phyloP scores from a whole-genome alignment of 257 asterid species.

The Solanum rostratum region DNA sequence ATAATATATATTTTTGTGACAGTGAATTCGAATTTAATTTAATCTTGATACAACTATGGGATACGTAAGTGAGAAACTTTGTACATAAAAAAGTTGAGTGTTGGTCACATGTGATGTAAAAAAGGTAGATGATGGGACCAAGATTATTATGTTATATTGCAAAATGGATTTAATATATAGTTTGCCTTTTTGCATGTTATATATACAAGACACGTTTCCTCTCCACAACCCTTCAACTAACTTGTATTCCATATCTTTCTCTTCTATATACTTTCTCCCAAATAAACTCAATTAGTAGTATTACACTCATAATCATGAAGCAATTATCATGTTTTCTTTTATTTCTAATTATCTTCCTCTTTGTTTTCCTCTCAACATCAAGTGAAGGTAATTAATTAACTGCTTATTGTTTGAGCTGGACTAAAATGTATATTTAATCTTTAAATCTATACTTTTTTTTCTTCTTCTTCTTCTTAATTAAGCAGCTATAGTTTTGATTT shows the following conservation, averaged over 20 bases:
- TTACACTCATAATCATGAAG: conserved; percentile 6
- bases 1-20: no score
- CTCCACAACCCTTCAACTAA: conserved; percentile 1
- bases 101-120: neutral
- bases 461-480: no score
- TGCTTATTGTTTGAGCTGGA: neutral
- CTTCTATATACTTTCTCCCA: no score
- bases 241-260: neutral
- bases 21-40: no score
- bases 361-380: conserved; percentile 2
- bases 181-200: conserved; percentile 5
- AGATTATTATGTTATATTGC: neutral
- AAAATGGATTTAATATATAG: neutral
- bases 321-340: neutral
- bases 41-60: no score
- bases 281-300: neutral
- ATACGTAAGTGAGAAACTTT: neutral
- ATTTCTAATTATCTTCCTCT: conserved; percentile 1
- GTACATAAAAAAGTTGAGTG: neutral
- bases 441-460: neutral
- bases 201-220: conserved; percentile 7
- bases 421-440: neutral
- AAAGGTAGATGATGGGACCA: neutral
- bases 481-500: neutral
- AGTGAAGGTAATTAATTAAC: neutral